phyloP scores from a whole-genome alignment of 2,329 filamentous ascomycete genomes.

The Chrysosporium keratinophilum region DNA sequence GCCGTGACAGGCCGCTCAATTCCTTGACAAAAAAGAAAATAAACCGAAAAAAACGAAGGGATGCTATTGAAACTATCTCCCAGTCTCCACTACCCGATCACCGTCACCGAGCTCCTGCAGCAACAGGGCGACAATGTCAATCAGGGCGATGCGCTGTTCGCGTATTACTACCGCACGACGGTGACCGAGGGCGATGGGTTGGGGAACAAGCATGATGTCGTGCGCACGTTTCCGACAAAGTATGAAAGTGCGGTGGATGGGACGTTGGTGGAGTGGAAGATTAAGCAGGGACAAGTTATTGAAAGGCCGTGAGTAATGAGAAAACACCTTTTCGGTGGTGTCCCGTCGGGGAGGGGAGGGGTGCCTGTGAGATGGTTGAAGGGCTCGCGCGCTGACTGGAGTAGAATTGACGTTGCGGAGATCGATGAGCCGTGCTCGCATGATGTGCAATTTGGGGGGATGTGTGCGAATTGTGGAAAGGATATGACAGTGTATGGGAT shows the following conservation, averaged over 20 bases:
- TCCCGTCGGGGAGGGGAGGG: background rate
- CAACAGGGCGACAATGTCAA: conserved; percentile 62
- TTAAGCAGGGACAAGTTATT: conserved; percentile 42
- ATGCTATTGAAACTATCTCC: conserved; percentile 42
- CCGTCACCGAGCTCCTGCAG: conserved; percentile 74
- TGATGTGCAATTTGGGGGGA: conserved; percentile 77
- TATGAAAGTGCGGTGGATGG: conserved; percentile 82
- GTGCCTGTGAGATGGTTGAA: background rate
- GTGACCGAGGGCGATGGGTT: conserved; percentile 59
- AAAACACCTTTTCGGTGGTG: background rate
- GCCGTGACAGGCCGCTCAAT: conserved; percentile 6
- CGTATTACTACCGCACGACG: conserved; percentile 75
- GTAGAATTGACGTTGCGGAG: conserved; percentile 51
- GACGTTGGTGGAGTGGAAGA: conserved; percentile 63
- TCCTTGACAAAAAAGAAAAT: background rate
- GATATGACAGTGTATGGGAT: conserved; percentile 72
- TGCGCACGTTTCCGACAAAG: conserved; percentile 61
- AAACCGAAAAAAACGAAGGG: conserved; percentile 13
- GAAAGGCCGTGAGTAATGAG: conserved; percentile 33
- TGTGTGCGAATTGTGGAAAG: conserved; percentile 86
- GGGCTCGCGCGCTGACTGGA: background rate
- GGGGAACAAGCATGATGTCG: conserved; percentile 59
- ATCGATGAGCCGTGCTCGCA: conserved; percentile 88
- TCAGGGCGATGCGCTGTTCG: conserved; percentile 67
- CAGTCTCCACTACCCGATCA: conserved; percentile 82